Base-by-base conservation (phyloP, 352 stramenopile genomes). In the Phytophthora fragariaefolia region DNA sequence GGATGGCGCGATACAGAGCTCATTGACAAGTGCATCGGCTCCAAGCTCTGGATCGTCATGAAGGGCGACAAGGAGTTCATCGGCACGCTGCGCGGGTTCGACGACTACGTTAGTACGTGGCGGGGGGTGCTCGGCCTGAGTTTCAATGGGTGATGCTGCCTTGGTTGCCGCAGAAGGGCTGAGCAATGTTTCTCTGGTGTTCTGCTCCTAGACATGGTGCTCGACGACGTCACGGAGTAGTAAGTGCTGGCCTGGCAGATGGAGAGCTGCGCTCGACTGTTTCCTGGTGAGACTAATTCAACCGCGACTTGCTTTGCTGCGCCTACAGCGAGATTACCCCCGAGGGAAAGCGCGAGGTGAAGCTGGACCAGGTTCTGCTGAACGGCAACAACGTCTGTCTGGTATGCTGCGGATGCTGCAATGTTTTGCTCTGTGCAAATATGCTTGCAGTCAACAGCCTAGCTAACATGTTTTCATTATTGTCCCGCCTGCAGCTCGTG, bases 21-120 rank as follows among this genome's bases (percentile, higher is more conserved):
- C 27, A 99, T 99, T 63, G 98, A 99, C 84, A 99, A 99, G 76
- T 99, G 97, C 76, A 99, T 99, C 65, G 98, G 97, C 49, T 98
- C 95, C 15, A 89, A 93, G 57, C 93, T 99, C 49, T 99, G 97
- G 97, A 98, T 99, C 70, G 96, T 99, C 71, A 99, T 99, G 97
- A 98, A 99, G 76, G 97, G 97, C 42, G 90, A 98, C 75, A 98
- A 98, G 74, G 96, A 99, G 73, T 92, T 99, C 64, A 69, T 98
- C 23, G 96, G 96, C 32, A 99, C 96, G 26, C 82, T 99, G 22
- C 80, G 91, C 43, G 96, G 96, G 18, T 99, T 99, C 65, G 96
- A 99, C 70, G 95, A 98, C 73, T 98, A 98, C 82, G 96, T 99
- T 49, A 98, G 97, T 96, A 93, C 68, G 86, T 94, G 51, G 5